phyloP scores from a whole-genome alignment of 2,329 filamentous ascomycete genomes.

The Didymella glomerata region DNA sequence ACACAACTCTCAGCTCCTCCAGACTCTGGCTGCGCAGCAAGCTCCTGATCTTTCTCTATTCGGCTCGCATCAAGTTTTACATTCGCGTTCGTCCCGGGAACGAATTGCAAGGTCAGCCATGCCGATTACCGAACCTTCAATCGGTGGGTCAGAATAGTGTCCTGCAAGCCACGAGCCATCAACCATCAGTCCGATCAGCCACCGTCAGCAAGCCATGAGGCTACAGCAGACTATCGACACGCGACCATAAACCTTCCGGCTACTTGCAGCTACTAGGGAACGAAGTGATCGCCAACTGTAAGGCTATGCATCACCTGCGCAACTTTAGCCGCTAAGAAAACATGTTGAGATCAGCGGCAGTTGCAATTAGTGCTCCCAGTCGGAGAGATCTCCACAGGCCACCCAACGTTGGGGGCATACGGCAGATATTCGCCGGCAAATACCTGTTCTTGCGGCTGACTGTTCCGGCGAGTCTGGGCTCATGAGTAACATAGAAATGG shows the following conservation, averaged over 20 bases:
- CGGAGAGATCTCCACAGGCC: constrained; percentile 12
- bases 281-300: not conserved
- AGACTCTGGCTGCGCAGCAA: not conserved
- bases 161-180: constrained; percentile 2
- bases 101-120: not conserved
- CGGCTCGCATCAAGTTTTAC: not conserved
- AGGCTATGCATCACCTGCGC: not conserved
- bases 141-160: not conserved
- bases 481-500: not conserved
- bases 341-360: constrained; percentile 14
- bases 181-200: not conserved
- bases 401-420: not conserved
- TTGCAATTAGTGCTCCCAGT: not conserved
- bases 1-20: not conserved
- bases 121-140: not conserved
- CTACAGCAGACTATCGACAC: not conserved
- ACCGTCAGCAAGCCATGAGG: not conserved
- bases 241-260: not conserved
- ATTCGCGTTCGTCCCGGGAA: not conserved
- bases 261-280: not conserved
- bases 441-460: not conserved
- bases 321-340: not conserved
- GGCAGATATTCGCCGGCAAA: constrained; percentile 1
- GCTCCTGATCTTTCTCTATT: not conserved
- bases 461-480: not conserved